Conservation (phyloP, 2,329 filamentous ascomycete species). For the Sphaerulina populicola region DNA sequence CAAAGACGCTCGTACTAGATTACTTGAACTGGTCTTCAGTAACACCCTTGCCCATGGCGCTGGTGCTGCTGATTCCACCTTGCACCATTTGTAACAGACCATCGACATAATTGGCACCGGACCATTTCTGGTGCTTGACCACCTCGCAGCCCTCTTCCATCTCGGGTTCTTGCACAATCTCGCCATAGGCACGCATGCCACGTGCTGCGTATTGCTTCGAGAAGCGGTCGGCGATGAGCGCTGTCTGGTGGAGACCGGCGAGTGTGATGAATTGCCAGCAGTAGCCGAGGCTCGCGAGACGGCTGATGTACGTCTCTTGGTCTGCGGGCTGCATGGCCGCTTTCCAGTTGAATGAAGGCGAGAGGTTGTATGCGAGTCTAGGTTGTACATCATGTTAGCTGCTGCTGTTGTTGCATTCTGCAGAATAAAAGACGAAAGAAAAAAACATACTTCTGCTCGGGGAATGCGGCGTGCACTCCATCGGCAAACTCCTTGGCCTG, state of each 20-base stretch:
- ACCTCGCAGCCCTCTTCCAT: slow-evolving; percentile 86
- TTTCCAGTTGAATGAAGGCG: slow-evolving; percentile 99
- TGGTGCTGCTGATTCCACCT: slow-evolving; percentile 82
- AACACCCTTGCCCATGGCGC: slow-evolving; percentile 94
- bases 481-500: slow-evolving; percentile 91
- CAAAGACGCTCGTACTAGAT: too few relatives aligned
- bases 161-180: slow-evolving; percentile 95
- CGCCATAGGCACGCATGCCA: slow-evolving; percentile 94
- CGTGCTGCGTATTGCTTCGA: slow-evolving; percentile 60
- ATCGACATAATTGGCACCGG: slow-evolving; percentile 87
- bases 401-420: slow-evolving; percentile 2
- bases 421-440: not conserved
- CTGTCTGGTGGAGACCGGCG: slow-evolving; percentile 89
- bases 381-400: slow-evolving; percentile 10
- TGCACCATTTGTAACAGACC: slow-evolving; percentile 95
- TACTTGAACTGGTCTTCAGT: slow-evolving; percentile 84
- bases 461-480: slow-evolving; percentile 88
- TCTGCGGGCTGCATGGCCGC: slow-evolving; percentile 82
- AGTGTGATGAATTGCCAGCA: slow-evolving; percentile 99
- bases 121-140: slow-evolving; percentile 99
- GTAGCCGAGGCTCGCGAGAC: slow-evolving; percentile 80
- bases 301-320: slow-evolving; percentile 94
- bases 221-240: slow-evolving; percentile 84
- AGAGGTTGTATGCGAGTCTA: slow-evolving; percentile 94
- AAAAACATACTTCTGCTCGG: slow-evolving; percentile 76